Conservation (phyloP, 139 green algal genomes). For the Dunaliella primolecta region DNA sequence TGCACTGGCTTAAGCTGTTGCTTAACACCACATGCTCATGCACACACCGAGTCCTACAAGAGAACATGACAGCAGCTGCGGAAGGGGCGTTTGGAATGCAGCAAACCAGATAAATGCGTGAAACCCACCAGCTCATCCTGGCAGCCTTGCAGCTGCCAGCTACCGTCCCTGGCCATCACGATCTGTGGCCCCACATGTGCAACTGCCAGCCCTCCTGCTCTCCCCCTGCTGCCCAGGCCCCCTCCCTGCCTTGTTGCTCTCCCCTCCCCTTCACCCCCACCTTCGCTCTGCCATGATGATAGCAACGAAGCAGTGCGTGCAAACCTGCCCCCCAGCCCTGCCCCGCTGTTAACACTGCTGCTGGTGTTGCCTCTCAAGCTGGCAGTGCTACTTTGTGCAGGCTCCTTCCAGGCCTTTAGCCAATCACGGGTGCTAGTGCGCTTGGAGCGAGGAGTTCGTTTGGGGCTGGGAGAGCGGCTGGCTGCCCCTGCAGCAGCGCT, state of each 20-base stretch:
- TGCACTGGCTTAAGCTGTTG: too few relatives aligned
- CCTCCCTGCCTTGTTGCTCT: too few relatives aligned
- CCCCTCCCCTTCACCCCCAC: not conserved
- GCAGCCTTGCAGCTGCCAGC: slow-evolving; percentile 10
- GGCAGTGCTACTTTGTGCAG: not conserved
- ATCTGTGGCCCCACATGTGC: not conserved
- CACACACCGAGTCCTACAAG: too few relatives aligned
- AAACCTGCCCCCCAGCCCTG: not conserved
- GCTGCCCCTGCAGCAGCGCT: too few relatives aligned
- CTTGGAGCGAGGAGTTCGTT: not conserved
- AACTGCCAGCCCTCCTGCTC: not conserved
- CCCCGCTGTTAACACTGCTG: not conserved
- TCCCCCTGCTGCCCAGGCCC: not conserved
- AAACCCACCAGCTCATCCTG: slow-evolving; percentile 4
- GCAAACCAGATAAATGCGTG: too few relatives aligned
- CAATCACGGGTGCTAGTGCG: not conserved
- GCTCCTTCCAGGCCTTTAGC: not conserved
- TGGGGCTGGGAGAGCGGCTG: not conserved
- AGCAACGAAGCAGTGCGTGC: not conserved
- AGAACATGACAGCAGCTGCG: too few relatives aligned
- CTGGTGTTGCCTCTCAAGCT: too few relatives aligned
- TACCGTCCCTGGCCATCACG: slow-evolving; percentile 10
- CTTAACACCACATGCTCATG: too few relatives aligned
- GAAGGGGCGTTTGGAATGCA: too few relatives aligned
- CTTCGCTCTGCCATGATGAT: not conserved